Conservation (phyloP, 345 rosid genomes). For the Bretschneidera sinensis region DNA sequence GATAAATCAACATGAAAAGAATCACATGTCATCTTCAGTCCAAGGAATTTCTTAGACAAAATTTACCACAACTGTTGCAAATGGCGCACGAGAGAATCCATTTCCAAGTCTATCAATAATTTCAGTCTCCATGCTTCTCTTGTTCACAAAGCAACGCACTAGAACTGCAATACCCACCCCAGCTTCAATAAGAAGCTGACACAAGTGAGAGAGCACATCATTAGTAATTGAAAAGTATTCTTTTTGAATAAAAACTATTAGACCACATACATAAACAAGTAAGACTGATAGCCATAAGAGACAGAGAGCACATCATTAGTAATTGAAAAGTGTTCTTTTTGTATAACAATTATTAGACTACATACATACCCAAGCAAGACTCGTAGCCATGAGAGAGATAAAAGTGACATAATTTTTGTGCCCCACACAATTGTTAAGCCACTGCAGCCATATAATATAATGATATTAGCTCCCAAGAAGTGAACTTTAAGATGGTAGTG, state of each 20-base stretch:
- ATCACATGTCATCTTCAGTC: conserved; percentile 8
- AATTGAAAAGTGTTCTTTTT: neutral
- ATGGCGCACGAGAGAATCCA: conserved; percentile 93
- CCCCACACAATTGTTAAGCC: conserved; percentile 99
- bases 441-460: conserved; percentile 50
- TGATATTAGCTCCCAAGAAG: conserved; percentile 19
- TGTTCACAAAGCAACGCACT: conserved; percentile 81
- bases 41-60: neutral
- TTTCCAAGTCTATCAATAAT: conserved; percentile 95
- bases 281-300: conserved; percentile 70
- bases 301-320: conserved; percentile 1
- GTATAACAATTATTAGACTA: neutral
- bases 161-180: conserved; percentile 89
- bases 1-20: conserved; percentile 6
- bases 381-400: conserved; percentile 78
- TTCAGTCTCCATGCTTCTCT: conserved; percentile 77
- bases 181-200: conserved; percentile 80
- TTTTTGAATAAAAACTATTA: too few species aligned
- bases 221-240: conserved; percentile 3
- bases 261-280: too few species aligned
- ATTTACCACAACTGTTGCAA: conserved; percentile 92
- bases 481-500: neutral
- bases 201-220: conserved; percentile 11
- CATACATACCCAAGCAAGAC: conserved; percentile 84
- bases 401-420: conserved; percentile 83